Base-by-base conservation (phyloP, 768 basidiomycete genomes). In the Termitomyces sp. region DNA sequence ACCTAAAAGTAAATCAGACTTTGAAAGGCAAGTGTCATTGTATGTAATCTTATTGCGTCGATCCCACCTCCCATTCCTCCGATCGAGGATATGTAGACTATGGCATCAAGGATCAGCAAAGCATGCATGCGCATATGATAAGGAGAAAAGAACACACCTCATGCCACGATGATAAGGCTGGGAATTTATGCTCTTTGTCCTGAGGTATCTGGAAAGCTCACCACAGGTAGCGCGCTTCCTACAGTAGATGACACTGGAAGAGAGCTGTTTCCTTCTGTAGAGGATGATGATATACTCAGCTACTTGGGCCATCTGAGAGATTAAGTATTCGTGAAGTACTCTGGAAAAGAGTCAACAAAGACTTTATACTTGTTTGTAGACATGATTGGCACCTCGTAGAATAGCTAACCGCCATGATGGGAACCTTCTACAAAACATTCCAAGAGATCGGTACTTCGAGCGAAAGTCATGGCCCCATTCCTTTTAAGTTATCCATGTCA, bases 401-500 rank as follows among this genome's bases (percentile, higher is more conserved):
- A 94, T 2, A 94, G 78, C 70, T 94, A n/a, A n/a, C n/a, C n/a
- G n/a, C n/a, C n/a, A n/a, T n/a, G 80, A 76, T 1, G 81, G 81
- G 67, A 87, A 93, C 33, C 77, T 79, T 40, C 82, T 77, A 1
- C 92, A 83, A 70, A 95, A 90, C 42, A 75, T 70, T 5, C 92
- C 92, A 24, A 95, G 78, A 28, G 77, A 81, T 48, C 91, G 77
- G 68, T 93, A 94, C 46, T 91, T 88, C 36, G 71, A 78, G 24
- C 92, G 84, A 69, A 92, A 92, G 66, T 91, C 86, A 54, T 92
- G 90, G 0, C 90, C 91, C 92, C 91, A 92, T 78, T 92, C 91
- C 88, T 91, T 63, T 18, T 16, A 42, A 42, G 28, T 28, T 12
- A 38, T 48, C 38, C 36, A 18, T 8, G 13, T 44, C 42, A 57